phyloP scores from a whole-genome alignment of 345 rosid genomes.

The Salix udensis region DNA sequence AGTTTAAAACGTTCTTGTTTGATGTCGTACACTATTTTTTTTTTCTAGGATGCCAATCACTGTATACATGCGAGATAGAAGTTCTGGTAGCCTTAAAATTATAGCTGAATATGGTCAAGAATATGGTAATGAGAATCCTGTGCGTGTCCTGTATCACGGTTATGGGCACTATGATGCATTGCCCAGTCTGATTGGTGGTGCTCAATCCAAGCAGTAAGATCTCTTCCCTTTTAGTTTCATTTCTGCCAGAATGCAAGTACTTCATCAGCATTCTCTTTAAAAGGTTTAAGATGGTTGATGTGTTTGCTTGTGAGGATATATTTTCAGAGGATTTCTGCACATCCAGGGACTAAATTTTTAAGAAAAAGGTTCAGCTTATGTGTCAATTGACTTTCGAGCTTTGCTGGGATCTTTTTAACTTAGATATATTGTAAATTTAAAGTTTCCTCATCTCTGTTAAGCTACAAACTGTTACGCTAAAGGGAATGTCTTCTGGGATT shows the following conservation, averaged over 20 bases:
- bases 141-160: constrained; percentile 54
- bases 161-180: constrained; percentile 62
- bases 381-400: background rate
- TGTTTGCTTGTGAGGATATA: background rate
- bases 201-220: constrained; percentile 40
- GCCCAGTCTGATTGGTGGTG: constrained; percentile 18
- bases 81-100: constrained; percentile 32
- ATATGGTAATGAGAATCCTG: constrained; percentile 49
- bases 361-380: background rate
- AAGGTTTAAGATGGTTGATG: background rate
- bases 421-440: background rate
- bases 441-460: background rate
- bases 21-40: background rate
- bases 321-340: background rate
- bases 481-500: background rate
- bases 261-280: background rate
- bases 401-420: background rate
- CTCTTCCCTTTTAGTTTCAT: background rate
- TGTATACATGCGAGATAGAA: constrained; percentile 50
- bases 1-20: background rate
- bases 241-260: background rate
- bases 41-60: constrained; percentile 47
- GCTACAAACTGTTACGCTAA: background rate
- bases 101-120: constrained; percentile 66
- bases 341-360: background rate